Evolutionary conservation across 768 basidiomycete species (phyloP).

Genomic region (Lentinula aciculospora): DNA sequence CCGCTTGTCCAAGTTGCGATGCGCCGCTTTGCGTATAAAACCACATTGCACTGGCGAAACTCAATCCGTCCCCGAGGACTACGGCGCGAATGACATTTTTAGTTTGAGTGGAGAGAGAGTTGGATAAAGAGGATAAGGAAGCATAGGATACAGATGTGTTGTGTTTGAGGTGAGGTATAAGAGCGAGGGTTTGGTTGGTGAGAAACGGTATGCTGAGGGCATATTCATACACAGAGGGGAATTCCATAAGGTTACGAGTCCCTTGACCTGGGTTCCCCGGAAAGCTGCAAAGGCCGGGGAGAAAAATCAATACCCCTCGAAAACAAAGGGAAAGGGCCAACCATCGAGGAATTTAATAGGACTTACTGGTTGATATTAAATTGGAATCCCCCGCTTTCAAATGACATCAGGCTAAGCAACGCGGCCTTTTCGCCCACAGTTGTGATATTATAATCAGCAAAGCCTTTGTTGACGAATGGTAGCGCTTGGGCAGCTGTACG

Average conservation of each 20-base stretch:
- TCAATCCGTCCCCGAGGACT: conserved; percentile 15
- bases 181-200: conserved; percentile 11
- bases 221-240: conserved; percentile 19
- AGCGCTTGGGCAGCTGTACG: conserved; percentile 16
- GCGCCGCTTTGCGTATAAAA: conserved; percentile 15
- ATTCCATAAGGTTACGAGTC: conserved; percentile 18
- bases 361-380: conserved; percentile 20
- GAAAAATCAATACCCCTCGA: no score
- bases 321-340: no score
- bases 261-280: conserved; percentile 17
- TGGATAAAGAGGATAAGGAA: neutral
- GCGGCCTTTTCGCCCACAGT: conserved; percentile 17
- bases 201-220: conserved; percentile 16
- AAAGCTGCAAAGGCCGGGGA: neutral
- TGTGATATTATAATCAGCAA: conserved; percentile 13
- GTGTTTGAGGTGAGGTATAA: conserved; percentile 11
- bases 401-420: conserved; percentile 16
- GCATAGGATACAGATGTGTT: neutral
- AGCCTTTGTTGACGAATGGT: conserved; percentile 18
- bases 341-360: no score
- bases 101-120: conserved; percentile 9
- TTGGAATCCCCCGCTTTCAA: conserved; percentile 15
- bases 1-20: neutral
- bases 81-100: conserved; percentile 15
- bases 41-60: conserved; percentile 20